These are phyloP conservation scores for Drechslerella coelobrocha DNA, from an alignment of 2,329 filamentous ascomycete genomes.

Conservation along the genomic window DNA sequence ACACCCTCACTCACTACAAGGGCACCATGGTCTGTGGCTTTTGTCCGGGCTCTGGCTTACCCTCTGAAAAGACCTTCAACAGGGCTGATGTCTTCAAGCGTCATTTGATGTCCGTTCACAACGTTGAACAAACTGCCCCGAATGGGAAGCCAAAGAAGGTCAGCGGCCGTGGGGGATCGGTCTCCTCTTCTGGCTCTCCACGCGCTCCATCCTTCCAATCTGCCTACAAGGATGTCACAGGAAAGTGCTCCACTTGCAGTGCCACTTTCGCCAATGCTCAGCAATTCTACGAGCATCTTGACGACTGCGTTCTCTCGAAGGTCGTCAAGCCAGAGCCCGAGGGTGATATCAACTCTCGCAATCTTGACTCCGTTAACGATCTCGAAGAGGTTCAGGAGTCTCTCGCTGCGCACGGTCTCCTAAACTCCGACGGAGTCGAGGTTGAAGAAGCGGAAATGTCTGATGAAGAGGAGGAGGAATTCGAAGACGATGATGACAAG, in stretches of 20 bases:
- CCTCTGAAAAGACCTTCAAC: conserved; percentile 94
- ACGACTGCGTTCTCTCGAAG: conserved; percentile 74
- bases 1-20: conserved; percentile 94
- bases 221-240: conserved; percentile 69
- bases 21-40: conserved; percentile 97
- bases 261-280: conserved; percentile 83
- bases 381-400: conserved; percentile 62
- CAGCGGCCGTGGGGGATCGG: conserved; percentile 52
- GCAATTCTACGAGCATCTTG: conserved; percentile 96
- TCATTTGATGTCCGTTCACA: conserved; percentile 86
- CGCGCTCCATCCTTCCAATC: conserved; percentile 55
- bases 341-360: conserved; percentile 70
- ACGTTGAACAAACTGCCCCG: conserved; percentile 88
- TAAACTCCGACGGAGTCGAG: conserved; percentile 52
- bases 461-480: conserved; percentile 65
- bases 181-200: conserved; percentile 51
- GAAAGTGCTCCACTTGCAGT: conserved; percentile 91
- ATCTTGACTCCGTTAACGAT: conserved; percentile 68
- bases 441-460: conserved; percentile 50
- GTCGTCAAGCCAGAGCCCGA: conserved; percentile 74
- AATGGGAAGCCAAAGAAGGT: conserved; percentile 81
- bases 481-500: conserved; percentile 67
- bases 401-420: conserved; percentile 50
- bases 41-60: conserved; percentile 85
- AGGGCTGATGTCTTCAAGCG: conserved; percentile 95